A percentile compares a stretch with the other conserved stretches of the same genome.
These are phyloP conservation scores for Lentinula sp. DNA, from an alignment of 768 basidiomycete genomes.

Conservation along the genomic window DNA sequence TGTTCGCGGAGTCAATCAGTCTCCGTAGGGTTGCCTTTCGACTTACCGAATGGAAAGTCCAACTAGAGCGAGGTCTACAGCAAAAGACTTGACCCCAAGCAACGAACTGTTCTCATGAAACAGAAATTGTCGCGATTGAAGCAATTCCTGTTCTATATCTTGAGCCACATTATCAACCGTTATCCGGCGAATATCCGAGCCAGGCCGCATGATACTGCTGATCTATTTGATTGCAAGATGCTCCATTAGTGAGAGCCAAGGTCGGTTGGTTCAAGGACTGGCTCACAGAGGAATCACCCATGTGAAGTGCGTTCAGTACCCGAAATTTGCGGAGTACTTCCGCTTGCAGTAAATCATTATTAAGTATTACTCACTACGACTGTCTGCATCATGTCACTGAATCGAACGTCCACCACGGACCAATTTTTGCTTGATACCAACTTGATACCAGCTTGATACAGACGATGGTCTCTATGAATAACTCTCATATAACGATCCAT, in stretches of 20 bases:
- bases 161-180: background rate
- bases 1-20: too few species aligned
- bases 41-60: conserved; percentile 37
- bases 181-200: background rate
- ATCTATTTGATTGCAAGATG: background rate
- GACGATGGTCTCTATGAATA: background rate
- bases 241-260: background rate
- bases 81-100: conserved; percentile 22
- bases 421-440: too few species aligned
- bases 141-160: background rate
- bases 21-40: too few species aligned
- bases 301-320: too few species aligned
- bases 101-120: conserved; percentile 9
- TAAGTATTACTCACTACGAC: too few species aligned
- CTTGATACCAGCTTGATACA: too few species aligned
- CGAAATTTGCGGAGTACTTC: too few species aligned
- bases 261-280: background rate
- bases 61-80: conserved; percentile 35
- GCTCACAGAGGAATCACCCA: background rate
- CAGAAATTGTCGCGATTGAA: background rate
- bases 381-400: background rate
- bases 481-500: background rate
- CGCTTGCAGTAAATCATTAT: too few species aligned
- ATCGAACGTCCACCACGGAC: background rate
- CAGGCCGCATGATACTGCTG: background rate